Base-by-base conservation (phyloP, 2,329 filamentous ascomycete species). In the Fusarium drepaniforme region DNA sequence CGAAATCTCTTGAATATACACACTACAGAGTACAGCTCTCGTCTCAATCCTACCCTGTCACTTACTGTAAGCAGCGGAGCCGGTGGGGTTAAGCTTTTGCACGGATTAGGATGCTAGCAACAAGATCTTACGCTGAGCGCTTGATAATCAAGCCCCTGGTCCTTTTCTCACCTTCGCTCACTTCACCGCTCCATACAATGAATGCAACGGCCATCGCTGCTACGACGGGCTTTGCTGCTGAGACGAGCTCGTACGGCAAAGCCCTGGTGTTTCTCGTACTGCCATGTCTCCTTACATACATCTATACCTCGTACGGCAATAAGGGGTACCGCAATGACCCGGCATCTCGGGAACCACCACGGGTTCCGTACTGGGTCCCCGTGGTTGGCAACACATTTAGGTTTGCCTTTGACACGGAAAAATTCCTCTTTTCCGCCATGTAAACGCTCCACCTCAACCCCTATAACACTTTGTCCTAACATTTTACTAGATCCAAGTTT, bases 321-420 rank as follows among this genome's bases (percentile, higher is more conserved):
- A 67, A 33, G 8, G 64, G 49, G 18, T 72, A 64, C 33, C 38
- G 44, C 12, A 1, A 66, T 65, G 62, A 64, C 1, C 9, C 30
- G 3, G 3, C 5, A 11, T 33, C 21, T 6, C 70, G 71, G 35
- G 64, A 72, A 13, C 74, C 74, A 2, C 71, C 71, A 3, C 64
- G 37, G 16, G 71, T 76, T 16, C 74, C 74, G 7, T 75, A 75
- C 30, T 72, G 64, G 71, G 74, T 76, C 1, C 74, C 74, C 0
- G 59, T 69, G 0, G 67, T 76, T 0, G 74, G 74, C 0, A 75
- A 75, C 15, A 75, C 74, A 0, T 30, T 75, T 2, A 49, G 73
- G 0, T 75, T 75, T 28, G 73, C 71, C 7, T 67, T 69, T 13
- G 23, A 76, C n/a, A 76, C 74, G 0, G 74, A 75, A 3, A 53